Base-by-base conservation (phyloP, 371 early-diverging fungal genomes). In the Syncephalis fuscata region DNA sequence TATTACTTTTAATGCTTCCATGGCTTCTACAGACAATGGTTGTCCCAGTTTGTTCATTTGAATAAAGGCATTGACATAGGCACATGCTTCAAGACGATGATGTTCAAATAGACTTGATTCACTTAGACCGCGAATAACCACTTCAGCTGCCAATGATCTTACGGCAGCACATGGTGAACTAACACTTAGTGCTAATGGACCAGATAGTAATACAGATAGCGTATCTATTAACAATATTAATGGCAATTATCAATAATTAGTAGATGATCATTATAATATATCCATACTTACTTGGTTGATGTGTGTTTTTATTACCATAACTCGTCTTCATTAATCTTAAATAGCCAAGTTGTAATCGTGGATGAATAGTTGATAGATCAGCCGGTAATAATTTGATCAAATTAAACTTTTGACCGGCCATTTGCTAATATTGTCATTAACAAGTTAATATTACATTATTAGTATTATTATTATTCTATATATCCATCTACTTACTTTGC, bases 351-450 rank as follows among this genome's bases (percentile, higher is more conserved):
- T 11, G 15, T 36, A 48, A 21, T 27, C 38, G 48, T 25, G 24
- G 17, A 21, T 47, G 27, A 9, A 72, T 62, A 15, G 62, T 54
- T 3, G 67, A 55, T 27, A 80, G 70, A 52, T 82, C 73, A 3
- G 65, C 51, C 3, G 85, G 84, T n/a, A 85, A 69, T 24, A 87
- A 70, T 44, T 80, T 82, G 39, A 76, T 75, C 26, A 74, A 66
- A 54, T 85, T 82, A 43, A 85, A 77, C 45, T 77, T 71, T 20
- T 78, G 66, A 50, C 85, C 83, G 54, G 68, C 65, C 38, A 82
- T 59, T 17, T 38, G n/a, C 1, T 71, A 54, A 38, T 76, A 54
- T 80, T 85, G 38, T 73, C 71, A 16, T 73, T 64, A 27, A 88
- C 66, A 40, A 85, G 60, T 47, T 23, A 25, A 22, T 46, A 1